These are phyloP conservation scores for Lactarius tabidus DNA, from an alignment of 768 basidiomycete genomes.

Conservation along the genomic window DNA sequence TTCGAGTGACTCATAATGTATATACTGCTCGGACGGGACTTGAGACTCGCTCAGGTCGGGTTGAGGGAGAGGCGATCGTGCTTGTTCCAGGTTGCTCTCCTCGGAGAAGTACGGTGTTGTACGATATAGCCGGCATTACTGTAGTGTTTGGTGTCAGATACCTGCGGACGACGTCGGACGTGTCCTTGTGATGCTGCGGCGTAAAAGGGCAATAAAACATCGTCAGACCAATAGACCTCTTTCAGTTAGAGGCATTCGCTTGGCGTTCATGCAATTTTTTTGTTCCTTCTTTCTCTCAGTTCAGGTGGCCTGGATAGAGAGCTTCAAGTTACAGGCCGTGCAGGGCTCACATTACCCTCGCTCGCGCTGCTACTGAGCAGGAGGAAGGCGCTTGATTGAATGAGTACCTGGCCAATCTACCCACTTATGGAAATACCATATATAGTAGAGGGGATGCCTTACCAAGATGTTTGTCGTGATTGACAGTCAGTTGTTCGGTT, in stretches of 20 bases:
- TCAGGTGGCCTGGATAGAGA: background rate
- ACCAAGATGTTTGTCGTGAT: background rate
- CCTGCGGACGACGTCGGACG: background rate
- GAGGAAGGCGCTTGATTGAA: background rate
- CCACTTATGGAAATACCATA: background rate
- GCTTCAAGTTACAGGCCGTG: no score
- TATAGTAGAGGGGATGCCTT: background rate
- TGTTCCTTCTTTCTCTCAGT: background rate
- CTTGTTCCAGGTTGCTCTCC: background rate
- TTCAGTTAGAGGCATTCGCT: background rate
- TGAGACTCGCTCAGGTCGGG: background rate
- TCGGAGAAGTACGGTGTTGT: background rate
- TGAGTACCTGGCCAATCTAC: background rate
- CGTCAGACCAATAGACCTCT: background rate
- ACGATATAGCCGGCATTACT: background rate
- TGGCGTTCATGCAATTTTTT: background rate
- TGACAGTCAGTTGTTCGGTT: background rate
- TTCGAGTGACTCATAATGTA: background rate
- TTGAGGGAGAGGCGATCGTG: background rate
- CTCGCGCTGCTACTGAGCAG: background rate
- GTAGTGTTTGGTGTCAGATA: background rate
- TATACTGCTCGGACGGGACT: background rate
- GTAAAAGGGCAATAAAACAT: background rate
- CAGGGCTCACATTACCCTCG: background rate
- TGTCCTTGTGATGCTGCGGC: background rate